phyloP scores from a whole-genome alignment of 495 filamentous ascomycete genomes.

The Stereocaulon alpinum region DNA sequence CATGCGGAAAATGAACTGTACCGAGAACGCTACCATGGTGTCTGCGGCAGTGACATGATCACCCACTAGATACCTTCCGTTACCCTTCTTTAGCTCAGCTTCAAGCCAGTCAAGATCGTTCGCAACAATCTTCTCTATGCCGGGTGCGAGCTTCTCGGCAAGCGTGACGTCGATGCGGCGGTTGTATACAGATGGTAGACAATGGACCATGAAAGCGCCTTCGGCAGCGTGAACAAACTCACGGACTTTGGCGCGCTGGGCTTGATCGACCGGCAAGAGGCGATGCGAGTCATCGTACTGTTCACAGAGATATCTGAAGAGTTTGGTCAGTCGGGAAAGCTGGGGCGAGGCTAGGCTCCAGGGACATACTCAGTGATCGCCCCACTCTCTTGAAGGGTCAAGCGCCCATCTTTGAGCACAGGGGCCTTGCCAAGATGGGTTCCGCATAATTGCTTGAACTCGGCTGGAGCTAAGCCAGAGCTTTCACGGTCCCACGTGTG shows the following conservation, averaged over 20 bases:
- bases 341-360: background rate
- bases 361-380: conserved; percentile 26
- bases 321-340: background rate
- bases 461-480: conserved; percentile 23
- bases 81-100: conserved; percentile 22
- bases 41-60: conserved; percentile 29
- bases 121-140: conserved; percentile 24
- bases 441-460: conserved; percentile 25
- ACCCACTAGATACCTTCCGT: conserved; percentile 27
- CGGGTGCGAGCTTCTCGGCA: conserved; percentile 21
- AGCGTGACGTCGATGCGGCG: conserved; percentile 22
- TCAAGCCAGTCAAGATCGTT: conserved; percentile 32
- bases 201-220: conserved; percentile 30
- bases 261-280: conserved; percentile 22
- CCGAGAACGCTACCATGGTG: conserved; percentile 29
- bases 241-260: conserved; percentile 21
- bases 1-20: conserved; percentile 28
- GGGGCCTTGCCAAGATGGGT: conserved; percentile 31
- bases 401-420: conserved; percentile 25
- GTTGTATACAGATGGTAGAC: conserved; percentile 28
- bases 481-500: conserved; percentile 24
- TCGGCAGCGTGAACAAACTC: conserved; percentile 33
- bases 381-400: conserved; percentile 31
- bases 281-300: conserved; percentile 26
- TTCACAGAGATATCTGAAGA: conserved; percentile 28